A percentile compares a stretch with the other conserved stretches of the same genome.
phyloP scores from a whole-genome alignment of 441 rosid genomes.

The Kokia cookei region DNA sequence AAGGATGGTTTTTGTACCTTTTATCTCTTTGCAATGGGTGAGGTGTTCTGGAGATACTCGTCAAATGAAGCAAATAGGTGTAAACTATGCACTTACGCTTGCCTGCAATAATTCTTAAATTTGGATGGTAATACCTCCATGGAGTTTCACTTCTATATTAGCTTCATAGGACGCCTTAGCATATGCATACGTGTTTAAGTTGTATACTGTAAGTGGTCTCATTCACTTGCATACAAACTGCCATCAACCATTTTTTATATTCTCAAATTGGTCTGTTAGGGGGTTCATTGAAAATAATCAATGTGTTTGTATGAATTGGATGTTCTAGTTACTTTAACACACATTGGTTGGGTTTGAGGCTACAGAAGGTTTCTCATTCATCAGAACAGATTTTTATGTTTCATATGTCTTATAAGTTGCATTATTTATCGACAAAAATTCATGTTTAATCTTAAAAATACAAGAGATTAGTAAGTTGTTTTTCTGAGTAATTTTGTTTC shows the following conservation, averaged over 20 bases:
- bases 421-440: not conserved
- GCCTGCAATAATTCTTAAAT: not conserved
- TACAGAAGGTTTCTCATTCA: not conserved
- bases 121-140: not conserved
- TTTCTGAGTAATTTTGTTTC: not conserved
- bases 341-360: not conserved
- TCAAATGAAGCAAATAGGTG: not conserved
- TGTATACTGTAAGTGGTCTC: not conserved
- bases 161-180: not conserved
- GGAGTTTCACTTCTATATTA: not conserved
- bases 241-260: not conserved
- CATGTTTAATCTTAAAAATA: not conserved
- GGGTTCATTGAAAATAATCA: not conserved
- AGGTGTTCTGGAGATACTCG: not conserved
- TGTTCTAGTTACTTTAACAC: not conserved
- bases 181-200: not conserved
- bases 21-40: not conserved
- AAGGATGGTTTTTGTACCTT: not conserved
- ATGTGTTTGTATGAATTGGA: constrained; percentile 2
- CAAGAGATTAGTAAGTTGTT: not conserved
- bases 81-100: not conserved
- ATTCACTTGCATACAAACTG: not conserved
- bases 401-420: not conserved
- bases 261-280: not conserved
- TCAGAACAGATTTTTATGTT: not conserved